Base-by-base conservation (phyloP, 2,329 filamentous ascomycete species). In the Exserohilum rostratum region DNA sequence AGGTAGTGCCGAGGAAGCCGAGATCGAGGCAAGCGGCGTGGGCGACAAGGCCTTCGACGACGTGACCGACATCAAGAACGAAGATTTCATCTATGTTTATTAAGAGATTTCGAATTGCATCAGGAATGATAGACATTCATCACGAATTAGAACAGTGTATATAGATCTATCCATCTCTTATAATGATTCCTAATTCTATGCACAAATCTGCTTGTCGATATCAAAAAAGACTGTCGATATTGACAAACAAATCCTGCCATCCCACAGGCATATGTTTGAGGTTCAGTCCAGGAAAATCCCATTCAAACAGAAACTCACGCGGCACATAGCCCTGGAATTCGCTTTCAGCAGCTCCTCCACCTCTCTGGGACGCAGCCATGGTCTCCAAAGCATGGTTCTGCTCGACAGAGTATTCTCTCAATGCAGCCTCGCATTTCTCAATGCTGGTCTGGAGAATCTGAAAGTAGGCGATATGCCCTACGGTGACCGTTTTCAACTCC, bases 31-130 rank as follows among this genome's bases (percentile, higher is more conserved):
- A 13, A 64, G 55, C 20, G 65, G 61, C 3, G 66, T 69, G 10
- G 77, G 80, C 1, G 79, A 83, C 22, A 79, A 82, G 59, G 79
- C 81, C 1, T 84, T 85, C 64, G 81, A 82, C 45, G 86, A 89
- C 66, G 71, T 82, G 15, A 87, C 84, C 13, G 85, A 87, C 67
- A 70, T 83, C 62, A 76, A 83, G 71, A 87, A 87, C 57, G 85
- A 87, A 64, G 85, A 87, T 56, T 88, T 88, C 63, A 78, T 87
- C 6, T 88, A 84, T 70, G 79, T 87, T 2, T 85, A 50, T 44
- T 54, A 22, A 46, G 25, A 13, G 4, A 2, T 6, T 5, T 43
- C 12, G 3, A n/a, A 1, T 18, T 10, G 11, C 20, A 12, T 7
- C 9, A 43, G 6, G 27, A 18, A n/a, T 15, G 5, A 20, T 30